Evolutionary conservation across 2,329 filamentous ascomycete species (phyloP), one percentile per base, ranked within the genome.

Genomic region (Colletotrichum ledebouriae): DNA sequence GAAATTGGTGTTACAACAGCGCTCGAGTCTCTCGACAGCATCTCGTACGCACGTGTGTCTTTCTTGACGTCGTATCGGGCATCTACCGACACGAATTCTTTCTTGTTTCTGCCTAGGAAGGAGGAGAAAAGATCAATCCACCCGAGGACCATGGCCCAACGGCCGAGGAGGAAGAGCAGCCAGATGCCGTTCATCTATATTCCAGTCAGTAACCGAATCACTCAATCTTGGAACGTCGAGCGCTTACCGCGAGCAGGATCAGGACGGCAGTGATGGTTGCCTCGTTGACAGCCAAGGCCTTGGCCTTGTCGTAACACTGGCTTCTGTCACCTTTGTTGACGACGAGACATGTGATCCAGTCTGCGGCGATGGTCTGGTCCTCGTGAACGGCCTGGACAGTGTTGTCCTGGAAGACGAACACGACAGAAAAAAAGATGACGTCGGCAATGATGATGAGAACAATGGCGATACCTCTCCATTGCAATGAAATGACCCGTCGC

Each of bases 391-490:
- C 86, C 59, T 87, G 81, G 12, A 92, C 86, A 22, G 92, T 87
- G 73, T 91, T 91, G 79, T 97, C 92, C 75, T 97, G 87, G 76
- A 93, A 93, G 56, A 98, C 91, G 76, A 98, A 98, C 62, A 97
- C 87, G 52, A 97, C 85, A 2, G 94, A 91, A 80, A 98, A 98
- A 85, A 97, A 97, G 74, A 98, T 90, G 70, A 98, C 94, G 77
- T 98, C 94, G 68, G 89, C 87, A 66, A 98, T 87, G 73, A 98
- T 97, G 76, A 98, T 91, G 59, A 97, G 84, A 13, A 98, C 94
- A 69, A 98, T 93, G 49, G 90, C 88, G 69, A 98, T 95, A 50
- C 94, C 95, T 73, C 95, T 89, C 96, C 96, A 99, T 79, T 99
- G 96, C 4, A 98, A 87, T 76, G 92, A 89, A 42, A 99, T 87